Conservation (phyloP, 2,329 filamentous ascomycete species). For the Colletotrichum musicola region DNA sequence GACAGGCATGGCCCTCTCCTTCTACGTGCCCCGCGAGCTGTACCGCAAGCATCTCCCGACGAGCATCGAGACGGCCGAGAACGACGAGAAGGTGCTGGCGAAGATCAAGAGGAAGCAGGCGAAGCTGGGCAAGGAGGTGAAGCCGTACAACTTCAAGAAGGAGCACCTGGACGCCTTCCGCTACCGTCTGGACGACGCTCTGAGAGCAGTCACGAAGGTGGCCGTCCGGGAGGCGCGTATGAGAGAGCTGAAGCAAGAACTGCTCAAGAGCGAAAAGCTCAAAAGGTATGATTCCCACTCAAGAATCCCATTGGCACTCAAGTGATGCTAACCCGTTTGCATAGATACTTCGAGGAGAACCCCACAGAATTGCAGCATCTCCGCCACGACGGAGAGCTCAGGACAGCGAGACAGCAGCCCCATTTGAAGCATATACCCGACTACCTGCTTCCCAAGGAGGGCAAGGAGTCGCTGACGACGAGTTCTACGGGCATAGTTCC, state of each 20-base stretch:
- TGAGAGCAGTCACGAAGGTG: conserved; percentile 89
- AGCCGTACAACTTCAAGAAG: conserved; percentile 96
- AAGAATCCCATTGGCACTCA: no score
- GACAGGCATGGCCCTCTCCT: conserved; percentile 94
- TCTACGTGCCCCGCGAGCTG: conserved; percentile 84
- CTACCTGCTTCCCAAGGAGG: conserved; percentile 82
- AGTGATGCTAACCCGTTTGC: background rate
- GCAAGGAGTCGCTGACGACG: conserved; percentile 73
- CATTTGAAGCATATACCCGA: conserved; percentile 96
- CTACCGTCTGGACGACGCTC: conserved; percentile 93
- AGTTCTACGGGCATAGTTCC: conserved; percentile 83
- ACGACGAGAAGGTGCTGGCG: conserved; percentile 86
- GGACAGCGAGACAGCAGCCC: conserved; percentile 84
- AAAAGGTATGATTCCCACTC: conserved; percentile 64
- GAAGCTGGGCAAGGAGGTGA: conserved; percentile 83
- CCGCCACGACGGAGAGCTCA: conserved; percentile 89
- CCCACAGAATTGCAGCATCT: conserved; percentile 88
- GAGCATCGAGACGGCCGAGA: conserved; percentile 77
- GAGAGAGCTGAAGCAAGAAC: conserved; percentile 87
- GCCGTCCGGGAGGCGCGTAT: conserved; percentile 91
- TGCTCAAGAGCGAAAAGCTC: conserved; percentile 93
- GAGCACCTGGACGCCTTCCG: conserved; percentile 92
- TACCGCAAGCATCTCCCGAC: conserved; percentile 94
- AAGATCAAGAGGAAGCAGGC: conserved; percentile 84
- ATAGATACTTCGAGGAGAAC: conserved; percentile 92